Conservation (phyloP, 129 eudicot species). For the Chrysanthemum lavandulifolium region DNA sequence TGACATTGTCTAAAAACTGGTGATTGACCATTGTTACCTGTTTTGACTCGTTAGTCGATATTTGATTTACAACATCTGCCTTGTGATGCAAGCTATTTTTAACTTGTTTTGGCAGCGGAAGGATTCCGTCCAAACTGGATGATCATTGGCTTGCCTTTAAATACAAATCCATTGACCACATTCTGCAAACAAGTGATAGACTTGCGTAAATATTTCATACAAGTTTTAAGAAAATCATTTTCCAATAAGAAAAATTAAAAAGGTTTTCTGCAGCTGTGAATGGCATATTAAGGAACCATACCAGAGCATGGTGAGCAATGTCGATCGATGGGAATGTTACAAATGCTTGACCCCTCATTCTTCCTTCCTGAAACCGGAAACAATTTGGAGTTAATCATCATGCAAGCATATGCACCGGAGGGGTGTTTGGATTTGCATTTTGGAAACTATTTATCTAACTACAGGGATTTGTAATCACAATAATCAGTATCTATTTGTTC, state of each 20-base stretch:
- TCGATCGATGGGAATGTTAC: conserved; percentile 11
- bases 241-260: neutral
- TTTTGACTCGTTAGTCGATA: neutral
- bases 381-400: neutral
- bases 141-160: conserved; percentile 89
- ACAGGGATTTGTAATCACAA: neutral
- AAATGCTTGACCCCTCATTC: conserved; percentile 97
- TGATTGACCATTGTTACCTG: neutral
- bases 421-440: neutral
- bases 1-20: neutral
- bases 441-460: neutral
- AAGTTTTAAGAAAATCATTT: conserved; percentile 4
- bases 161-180: conserved; percentile 70
- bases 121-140: conserved; percentile 85
- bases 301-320: conserved; percentile 18
- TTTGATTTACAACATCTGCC: neutral
- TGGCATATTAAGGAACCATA: conserved; percentile 1
- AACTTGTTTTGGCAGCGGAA: conserved; percentile 46
- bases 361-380: conserved; percentile 67
- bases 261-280: neutral
- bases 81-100: conserved; percentile 18
- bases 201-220: neutral
- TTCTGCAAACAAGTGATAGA: conserved; percentile 45
- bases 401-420: no score
- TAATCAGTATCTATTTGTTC: neutral